A percentile compares a stretch with the other conserved stretches of the same genome.
These are phyloP conservation scores for Jacaranda copaia DNA, from an alignment of 257 asterid genomes.

Conservation along the genomic window DNA sequence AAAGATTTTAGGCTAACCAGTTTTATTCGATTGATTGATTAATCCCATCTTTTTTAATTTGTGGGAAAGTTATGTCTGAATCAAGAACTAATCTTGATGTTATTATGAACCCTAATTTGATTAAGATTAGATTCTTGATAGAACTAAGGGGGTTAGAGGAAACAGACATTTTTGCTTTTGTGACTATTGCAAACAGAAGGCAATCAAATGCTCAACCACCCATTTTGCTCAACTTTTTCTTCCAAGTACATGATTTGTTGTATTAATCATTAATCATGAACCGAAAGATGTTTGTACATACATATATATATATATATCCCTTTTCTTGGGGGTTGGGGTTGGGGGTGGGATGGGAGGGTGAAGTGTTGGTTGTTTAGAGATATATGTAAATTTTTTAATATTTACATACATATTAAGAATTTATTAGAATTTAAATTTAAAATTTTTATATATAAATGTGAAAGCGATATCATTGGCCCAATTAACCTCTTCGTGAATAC, in stretches of 20 bases:
- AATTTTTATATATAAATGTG: too few species aligned
- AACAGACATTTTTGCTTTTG: not conserved
- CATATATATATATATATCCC: too few species aligned
- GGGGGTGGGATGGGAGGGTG: too few species aligned
- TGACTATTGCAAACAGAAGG: not conserved
- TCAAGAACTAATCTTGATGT: not conserved
- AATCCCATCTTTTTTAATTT: not conserved
- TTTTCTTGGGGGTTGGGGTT: too few species aligned
- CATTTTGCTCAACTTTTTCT: not conserved
- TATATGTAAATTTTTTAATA: too few species aligned
- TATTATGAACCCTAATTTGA: not conserved
- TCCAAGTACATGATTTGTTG: not conserved
- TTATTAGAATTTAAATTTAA: too few species aligned
- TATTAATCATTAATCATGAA: too few species aligned
- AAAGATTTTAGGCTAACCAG: not conserved
- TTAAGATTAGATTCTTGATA: not conserved
- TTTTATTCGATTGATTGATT: not conserved
- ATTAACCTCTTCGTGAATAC: too few species aligned
- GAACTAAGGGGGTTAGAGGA: not conserved
- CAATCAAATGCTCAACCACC: slow-evolving; percentile 26
- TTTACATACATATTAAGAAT: too few species aligned
- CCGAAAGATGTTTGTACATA: too few species aligned
- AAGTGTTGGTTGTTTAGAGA: too few species aligned
- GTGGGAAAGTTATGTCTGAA: not conserved
- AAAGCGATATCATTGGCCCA: too few species aligned